Evolutionary conservation across 352 stramenopile species (phyloP), one percentile per base, ranked within the genome.

Genomic region (Pythium oligandrum): DNA sequence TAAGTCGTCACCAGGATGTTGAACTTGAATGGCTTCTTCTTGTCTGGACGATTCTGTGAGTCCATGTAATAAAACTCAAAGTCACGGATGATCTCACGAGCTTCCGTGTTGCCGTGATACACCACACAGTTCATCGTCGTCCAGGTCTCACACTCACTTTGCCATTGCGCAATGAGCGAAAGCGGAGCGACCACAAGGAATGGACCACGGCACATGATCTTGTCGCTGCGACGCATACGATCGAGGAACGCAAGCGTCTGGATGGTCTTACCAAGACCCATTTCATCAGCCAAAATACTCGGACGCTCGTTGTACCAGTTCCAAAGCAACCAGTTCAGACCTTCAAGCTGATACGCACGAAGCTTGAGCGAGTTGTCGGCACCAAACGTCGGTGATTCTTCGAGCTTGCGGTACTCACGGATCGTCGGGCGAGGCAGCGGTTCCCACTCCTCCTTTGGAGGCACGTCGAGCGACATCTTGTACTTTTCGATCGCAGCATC

Each of bases 91-190:
- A 97, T 76, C 45, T 97, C 82, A 6, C 98, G 84, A 33, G 97
- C 85, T 10, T 88, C 83, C 5, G 86, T 86, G 55, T 88, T 96
- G 36, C 98, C 98, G 73, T 99, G 97, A 60, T 99, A 99, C 1
- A 99, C 89, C 48, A 99, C 89, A 42, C 95, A 98, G 72, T 99
- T 99, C 66, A 99, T 95, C 43, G 95, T 86, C 0, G 97, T 99
- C 98, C 98, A 99, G 37, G 74, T 94, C 48, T 98, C 83, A 63
- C 99, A 99, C 74, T 99, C 98, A 50, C 97, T 95, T 60, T 99
- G 80, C 98, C 98, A 99, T 63, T 99, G 97, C n/a, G 91, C 82
- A 51, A 99, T 95, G 1, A 98, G 97, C 31, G 95, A 99, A 3
- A 99, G 80, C 8, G 98, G 98, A 7, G 96, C 97, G 8, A 99